Percentiles rank a stretch among this genome's conserved stretches.
These are phyloP conservation scores for Hordeum pubiflorum DNA, from an alignment of 202 grass and related monocot species.

Conservation along the genomic window DNA sequence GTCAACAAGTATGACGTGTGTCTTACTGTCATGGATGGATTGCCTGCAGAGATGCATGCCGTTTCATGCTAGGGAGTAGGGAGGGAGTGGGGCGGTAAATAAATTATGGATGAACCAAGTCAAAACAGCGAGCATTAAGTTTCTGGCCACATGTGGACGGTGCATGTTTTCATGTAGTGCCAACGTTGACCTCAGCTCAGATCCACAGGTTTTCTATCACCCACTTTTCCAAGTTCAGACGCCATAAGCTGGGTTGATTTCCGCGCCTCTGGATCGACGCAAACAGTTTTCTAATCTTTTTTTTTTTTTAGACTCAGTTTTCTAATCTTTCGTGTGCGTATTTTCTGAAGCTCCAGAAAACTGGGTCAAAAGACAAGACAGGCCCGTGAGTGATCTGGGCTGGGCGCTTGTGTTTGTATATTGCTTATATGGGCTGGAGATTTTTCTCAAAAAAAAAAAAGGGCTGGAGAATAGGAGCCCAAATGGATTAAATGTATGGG, in stretches of 20 bases:
- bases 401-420: background rate
- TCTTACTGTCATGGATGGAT: background rate
- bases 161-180: background rate
- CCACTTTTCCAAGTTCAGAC: constrained; percentile 5
- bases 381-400: background rate
- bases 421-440: background rate
- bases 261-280: background rate
- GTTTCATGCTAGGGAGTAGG: background rate
- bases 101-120: background rate
- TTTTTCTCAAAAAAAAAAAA: no score
- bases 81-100: background rate
- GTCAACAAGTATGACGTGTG: constrained; percentile 6
- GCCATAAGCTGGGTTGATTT: background rate
- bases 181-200: background rate
- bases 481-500: background rate
- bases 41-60: background rate
- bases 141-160: background rate
- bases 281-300: background rate
- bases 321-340: background rate
- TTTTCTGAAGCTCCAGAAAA: background rate
- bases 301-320: no score
- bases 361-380: background rate
- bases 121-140: background rate
- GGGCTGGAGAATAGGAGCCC: background rate
- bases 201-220: constrained; percentile 1